phyloP scores from a whole-genome alignment of 2,329 filamentous ascomycete genomes.

The Colletotrichum truncatum region DNA sequence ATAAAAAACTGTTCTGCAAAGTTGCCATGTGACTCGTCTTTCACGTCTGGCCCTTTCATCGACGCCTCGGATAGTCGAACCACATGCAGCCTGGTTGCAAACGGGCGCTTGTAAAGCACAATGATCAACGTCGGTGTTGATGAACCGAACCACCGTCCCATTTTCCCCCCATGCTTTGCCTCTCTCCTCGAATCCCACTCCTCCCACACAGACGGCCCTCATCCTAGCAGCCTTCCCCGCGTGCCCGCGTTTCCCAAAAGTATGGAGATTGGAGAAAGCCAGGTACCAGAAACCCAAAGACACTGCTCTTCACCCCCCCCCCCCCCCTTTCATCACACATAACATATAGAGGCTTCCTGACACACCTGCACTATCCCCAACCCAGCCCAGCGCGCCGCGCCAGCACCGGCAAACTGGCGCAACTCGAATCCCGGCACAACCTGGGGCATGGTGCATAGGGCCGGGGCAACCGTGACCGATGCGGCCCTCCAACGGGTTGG shows the following conservation, averaged over 20 bases:
- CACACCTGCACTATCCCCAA: neutral
- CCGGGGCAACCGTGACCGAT: slow-evolving; percentile 28
- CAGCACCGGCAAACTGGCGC: slow-evolving; percentile 1
- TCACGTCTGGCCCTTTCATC: neutral
- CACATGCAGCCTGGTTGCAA: neutral
- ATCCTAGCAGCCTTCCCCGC: slow-evolving; percentile 23
- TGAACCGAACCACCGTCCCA: slow-evolving; percentile 13
- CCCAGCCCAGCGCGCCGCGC: neutral
- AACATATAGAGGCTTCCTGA: neutral
- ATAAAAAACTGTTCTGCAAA: no score
- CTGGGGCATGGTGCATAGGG: slow-evolving; percentile 21
- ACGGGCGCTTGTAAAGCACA: neutral
- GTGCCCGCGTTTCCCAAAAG: slow-evolving; percentile 16
- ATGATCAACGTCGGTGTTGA: slow-evolving; percentile 3
- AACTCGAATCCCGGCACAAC: slow-evolving; percentile 9
- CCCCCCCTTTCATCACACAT: neutral
- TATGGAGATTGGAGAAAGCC: slow-evolving; percentile 28
- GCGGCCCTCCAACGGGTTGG: neutral
- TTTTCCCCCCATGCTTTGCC: neutral
- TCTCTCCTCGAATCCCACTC: no score
- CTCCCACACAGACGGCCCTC: neutral
- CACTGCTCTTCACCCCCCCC: neutral
- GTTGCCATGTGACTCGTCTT: slow-evolving; percentile 5
- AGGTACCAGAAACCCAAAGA: no score
- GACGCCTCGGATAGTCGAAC: slow-evolving; percentile 1